These are phyloP conservation scores for Ustilago sp. DNA, from an alignment of 1,284 basidiomycete genomes.

Conservation along the genomic window DNA sequence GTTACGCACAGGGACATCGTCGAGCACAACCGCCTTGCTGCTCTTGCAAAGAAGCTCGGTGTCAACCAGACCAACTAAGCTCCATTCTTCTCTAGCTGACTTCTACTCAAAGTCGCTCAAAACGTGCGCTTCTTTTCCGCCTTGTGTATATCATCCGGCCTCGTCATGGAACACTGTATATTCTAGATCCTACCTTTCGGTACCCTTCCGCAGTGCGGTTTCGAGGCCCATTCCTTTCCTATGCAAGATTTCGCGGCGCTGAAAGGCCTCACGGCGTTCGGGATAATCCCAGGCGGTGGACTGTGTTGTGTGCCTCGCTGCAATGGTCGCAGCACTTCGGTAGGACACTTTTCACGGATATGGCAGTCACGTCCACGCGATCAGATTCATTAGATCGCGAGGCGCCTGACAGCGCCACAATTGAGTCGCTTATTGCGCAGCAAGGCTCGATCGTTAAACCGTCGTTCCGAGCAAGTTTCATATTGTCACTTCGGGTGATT, in stretches of 20 bases:
- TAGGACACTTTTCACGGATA: not conserved
- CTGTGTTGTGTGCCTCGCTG: not conserved
- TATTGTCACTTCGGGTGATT: not conserved
- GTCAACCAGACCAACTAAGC: slow-evolving; percentile 49
- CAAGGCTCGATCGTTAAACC: not conserved
- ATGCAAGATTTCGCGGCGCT: not conserved
- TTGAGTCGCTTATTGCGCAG: not conserved
- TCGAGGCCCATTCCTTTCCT: not conserved
- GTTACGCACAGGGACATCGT: slow-evolving; percentile 53
- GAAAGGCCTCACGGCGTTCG: not conserved
- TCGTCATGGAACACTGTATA: slow-evolving; percentile 36
- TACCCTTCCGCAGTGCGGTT: not conserved
- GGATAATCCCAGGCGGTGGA: not conserved
- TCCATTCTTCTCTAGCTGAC: not conserved
- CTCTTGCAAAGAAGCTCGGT: slow-evolving; percentile 63
- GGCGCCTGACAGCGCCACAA: not conserved
- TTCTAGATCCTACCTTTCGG: slow-evolving; percentile 5
- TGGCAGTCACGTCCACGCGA: not conserved
- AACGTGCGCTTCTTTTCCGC: not conserved
- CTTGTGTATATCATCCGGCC: slow-evolving; percentile 41
- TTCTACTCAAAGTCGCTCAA: slow-evolving; percentile 1
- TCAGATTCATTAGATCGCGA: not conserved
- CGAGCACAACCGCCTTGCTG: slow-evolving; percentile 68
- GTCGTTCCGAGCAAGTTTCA: not conserved
- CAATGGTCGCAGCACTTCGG: not conserved